phyloP scores from a whole-genome alignment of 2,329 filamentous ascomycete genomes.

The Alternaria postmessia region DNA sequence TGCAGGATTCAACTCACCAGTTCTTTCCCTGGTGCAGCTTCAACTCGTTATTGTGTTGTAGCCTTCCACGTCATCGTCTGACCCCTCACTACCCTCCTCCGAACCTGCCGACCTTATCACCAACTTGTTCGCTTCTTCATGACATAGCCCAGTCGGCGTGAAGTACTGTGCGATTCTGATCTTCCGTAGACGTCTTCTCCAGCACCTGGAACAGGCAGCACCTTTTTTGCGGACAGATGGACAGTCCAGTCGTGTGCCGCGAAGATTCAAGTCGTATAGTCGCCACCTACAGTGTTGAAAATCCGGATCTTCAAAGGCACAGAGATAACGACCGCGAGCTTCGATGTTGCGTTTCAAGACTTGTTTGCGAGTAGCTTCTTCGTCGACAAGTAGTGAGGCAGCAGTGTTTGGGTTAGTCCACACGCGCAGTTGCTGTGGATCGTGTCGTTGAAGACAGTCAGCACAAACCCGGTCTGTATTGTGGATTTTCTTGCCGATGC shows the following conservation, averaged over 20 bases:
- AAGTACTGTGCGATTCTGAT: constrained; percentile 37
- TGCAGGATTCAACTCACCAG: constrained; percentile 5
- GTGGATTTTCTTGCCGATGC: constrained; percentile 39
- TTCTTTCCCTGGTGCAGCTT: neutral
- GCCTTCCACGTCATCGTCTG: constrained; percentile 36
- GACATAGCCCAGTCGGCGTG: constrained; percentile 38
- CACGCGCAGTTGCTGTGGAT: constrained; percentile 33
- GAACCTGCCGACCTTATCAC: constrained; percentile 25
- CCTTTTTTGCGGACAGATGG: constrained; percentile 31
- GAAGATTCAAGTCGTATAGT: constrained; percentile 33
- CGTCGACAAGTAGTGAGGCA: constrained; percentile 26
- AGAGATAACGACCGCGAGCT: constrained; percentile 31
- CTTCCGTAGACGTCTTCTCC: constrained; percentile 33
- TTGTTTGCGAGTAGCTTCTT: constrained; percentile 31
- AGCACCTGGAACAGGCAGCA: constrained; percentile 34
- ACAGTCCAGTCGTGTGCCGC: constrained; percentile 31
- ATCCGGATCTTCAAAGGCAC: constrained; percentile 36
- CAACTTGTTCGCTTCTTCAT: constrained; percentile 37
- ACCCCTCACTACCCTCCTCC: constrained; percentile 25
- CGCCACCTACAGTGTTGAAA: constrained; percentile 38
- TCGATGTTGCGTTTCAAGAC: constrained; percentile 34
- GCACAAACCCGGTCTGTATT: constrained; percentile 29
- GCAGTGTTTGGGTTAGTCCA: constrained; percentile 26
- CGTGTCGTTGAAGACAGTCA: constrained; percentile 36
- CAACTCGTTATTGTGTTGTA: constrained; percentile 28